A percentile compares a stretch with the other conserved stretches of the same genome.
These are phyloP conservation scores for Zygosaccharomyces pseudorouxii DNA, from an alignment of 805 yeast genomes.

Conservation along the genomic window DNA sequence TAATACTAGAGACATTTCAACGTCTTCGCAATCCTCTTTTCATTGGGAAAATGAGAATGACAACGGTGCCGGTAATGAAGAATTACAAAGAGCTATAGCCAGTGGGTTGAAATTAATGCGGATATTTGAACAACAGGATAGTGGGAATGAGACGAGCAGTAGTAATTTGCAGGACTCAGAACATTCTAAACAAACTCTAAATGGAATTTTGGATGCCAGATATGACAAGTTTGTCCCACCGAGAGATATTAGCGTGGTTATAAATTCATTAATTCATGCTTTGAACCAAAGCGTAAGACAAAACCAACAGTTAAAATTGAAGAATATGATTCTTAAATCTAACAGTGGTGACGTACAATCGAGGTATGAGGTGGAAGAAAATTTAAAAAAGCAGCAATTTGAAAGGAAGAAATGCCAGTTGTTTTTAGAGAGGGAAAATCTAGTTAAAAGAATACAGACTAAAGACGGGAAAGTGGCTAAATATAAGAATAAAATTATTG, in stretches of 20 bases:
- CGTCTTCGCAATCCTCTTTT: conserved; percentile 2
- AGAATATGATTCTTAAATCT: conserved; percentile 38
- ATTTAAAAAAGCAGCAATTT: conserved; percentile 37
- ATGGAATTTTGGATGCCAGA: neutral
- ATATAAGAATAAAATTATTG: conserved; percentile 40
- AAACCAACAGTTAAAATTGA: conserved; percentile 36
- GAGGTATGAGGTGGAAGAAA: conserved; percentile 29
- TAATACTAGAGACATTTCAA: conserved; percentile 3
- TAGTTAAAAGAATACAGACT: conserved; percentile 37
- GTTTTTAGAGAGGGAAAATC: conserved; percentile 33
- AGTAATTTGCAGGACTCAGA: neutral
- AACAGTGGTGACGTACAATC: conserved; percentile 22
- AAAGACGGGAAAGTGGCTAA: conserved; percentile 44
- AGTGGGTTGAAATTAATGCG: conserved; percentile 3
- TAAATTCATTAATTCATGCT: conserved; percentile 20
- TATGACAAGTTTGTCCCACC: conserved; percentile 5
- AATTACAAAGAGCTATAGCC: conserved; percentile 1
- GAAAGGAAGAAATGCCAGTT: conserved; percentile 34
- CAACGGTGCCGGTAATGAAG: neutral
- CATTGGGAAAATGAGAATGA: conserved; percentile 1
- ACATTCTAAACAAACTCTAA: neutral
- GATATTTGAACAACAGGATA: neutral
- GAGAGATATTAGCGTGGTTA: conserved; percentile 10
- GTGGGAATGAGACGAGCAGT: neutral
- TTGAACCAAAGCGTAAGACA: conserved; percentile 28